phyloP scores from a whole-genome alignment of 2,329 filamentous ascomycete genomes.

The Mariannaea sp. region DNA sequence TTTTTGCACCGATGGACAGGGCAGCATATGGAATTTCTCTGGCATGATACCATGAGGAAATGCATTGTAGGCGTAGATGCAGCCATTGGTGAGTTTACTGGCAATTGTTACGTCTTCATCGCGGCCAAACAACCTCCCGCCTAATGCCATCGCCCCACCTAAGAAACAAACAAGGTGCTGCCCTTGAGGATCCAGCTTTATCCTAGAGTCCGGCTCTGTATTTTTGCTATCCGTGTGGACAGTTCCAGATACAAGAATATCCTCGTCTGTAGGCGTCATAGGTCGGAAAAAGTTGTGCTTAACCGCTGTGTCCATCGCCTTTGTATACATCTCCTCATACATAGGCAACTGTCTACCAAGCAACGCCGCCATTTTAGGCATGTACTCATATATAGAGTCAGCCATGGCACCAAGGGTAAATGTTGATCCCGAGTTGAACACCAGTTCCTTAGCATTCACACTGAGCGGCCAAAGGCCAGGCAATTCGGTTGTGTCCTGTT shows the following conservation, averaged over 20 bases:
- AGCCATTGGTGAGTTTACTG: constrained; percentile 56
- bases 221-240: constrained; percentile 15
- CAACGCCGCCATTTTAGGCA: constrained; percentile 67
- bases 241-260: constrained; percentile 57
- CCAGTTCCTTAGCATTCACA: constrained; percentile 63
- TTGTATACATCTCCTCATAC: constrained; percentile 70
- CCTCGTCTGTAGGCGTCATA: constrained; percentile 62
- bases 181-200: constrained; percentile 37
- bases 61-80: constrained; percentile 60
- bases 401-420: constrained; percentile 60
- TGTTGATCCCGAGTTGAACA: constrained; percentile 46
- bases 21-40: constrained; percentile 55
- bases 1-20: constrained; percentile 46
- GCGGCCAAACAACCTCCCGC: constrained; percentile 60
- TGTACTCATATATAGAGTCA: constrained; percentile 65
- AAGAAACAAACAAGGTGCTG: constrained; percentile 70
- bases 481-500: constrained; percentile 70
- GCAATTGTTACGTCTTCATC: constrained; percentile 53
- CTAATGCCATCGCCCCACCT: constrained; percentile 70
- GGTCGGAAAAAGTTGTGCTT: constrained; percentile 72
- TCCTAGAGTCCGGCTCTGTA: constrained; percentile 34
- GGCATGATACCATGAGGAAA: constrained; percentile 64
- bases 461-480: constrained; percentile 78
- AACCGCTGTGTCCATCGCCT: constrained; percentile 64
- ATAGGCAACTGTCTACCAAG: constrained; percentile 64